Base-by-base conservation (phyloP, 768 basidiomycete species). In the Boletus vermiculosoides region DNA sequence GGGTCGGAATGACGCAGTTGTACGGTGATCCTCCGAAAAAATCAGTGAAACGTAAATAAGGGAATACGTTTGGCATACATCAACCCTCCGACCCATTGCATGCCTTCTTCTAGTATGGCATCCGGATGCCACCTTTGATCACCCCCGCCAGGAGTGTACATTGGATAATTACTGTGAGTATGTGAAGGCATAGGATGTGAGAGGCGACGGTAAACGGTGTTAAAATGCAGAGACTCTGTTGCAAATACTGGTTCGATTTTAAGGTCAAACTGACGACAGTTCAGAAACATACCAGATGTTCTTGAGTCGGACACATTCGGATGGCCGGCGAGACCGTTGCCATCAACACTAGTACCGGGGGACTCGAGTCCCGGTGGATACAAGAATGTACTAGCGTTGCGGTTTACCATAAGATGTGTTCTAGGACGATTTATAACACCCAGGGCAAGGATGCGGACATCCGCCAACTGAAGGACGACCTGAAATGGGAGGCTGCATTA, bases 361-460 rank as follows among this genome's bases (percentile, higher is more conserved):
- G 69, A 58, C 16, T 75, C 76, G 41, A 89, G 80, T 5, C 84
- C 87, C 3, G 88, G 85, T 8, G 90, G 91, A 63, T 85, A 83
- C 41, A 93, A 69, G 53, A 92, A 80, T 40, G 78, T 63, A 51
- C 77, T 80, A n/a, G 91, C 90, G 67, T 88, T 90, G 10, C 71
- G 65, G 62, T 93, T 92, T 31, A 86, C 76, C 13, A 71, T 80
- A 36, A 86, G 73, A 41, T 78, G 68, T 50, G 81, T 83, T 40
- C 79, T 77, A 5, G 86, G 85, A 37, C 75, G 80, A 57, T 80
- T 78, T 20, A 86, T 75, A 1, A 83, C 84, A 10, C 90, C 90
- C 46, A 92, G 78, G 0, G 83, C 87, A 52, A 92, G 71, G 52
- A 93, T 80, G 28, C 90, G 81, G 34, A 89, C 82, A 64, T 93